Conservation (phyloP, 108 stramenopile genomes). For the Parietichytrium sp. region DNA sequence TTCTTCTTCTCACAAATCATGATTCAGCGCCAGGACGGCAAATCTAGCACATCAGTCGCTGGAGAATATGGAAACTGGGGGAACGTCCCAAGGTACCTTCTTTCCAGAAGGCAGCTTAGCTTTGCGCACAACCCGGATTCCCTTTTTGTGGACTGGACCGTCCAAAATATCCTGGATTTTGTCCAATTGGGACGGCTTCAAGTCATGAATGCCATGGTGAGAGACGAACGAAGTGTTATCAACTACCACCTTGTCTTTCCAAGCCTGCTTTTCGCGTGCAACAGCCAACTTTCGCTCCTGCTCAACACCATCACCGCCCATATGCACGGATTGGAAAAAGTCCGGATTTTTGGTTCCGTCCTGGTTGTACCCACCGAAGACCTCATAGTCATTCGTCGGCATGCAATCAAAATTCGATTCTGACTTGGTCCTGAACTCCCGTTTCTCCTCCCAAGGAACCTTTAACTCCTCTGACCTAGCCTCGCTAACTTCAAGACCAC, state of each 20-base stretch:
- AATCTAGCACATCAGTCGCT: too few relatives aligned
- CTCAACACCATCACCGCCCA: not conserved
- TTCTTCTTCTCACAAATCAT: too few relatives aligned
- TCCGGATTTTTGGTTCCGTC: slow-evolving; percentile 4
- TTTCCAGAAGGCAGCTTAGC: slow-evolving; percentile 1
- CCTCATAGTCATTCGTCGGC: not conserved
- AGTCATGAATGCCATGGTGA: slow-evolving; percentile 5
- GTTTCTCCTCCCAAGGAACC: slow-evolving; percentile 2
- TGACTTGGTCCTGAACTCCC: not conserved
- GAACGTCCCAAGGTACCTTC: not conserved
- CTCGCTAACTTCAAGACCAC: not conserved
- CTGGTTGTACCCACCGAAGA: slow-evolving; percentile 22
- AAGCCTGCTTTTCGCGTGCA: slow-evolving; percentile 4
- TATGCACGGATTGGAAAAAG: slow-evolving; percentile 16
- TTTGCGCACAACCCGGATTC: slow-evolving; percentile 33
- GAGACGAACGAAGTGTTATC: not conserved
- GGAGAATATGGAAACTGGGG: slow-evolving; percentile 38
- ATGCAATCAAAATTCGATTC: slow-evolving; percentile 23
- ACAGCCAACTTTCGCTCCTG: not conserved
- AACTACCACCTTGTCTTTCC: not conserved
- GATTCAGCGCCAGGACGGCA: too few relatives aligned
- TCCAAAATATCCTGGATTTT: slow-evolving; percentile 21
- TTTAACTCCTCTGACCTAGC: slow-evolving; percentile 13
- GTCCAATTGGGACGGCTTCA: slow-evolving; percentile 11
- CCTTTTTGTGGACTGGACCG: not conserved